Base-by-base conservation (phyloP, 2,329 filamentous ascomycete genomes). In the Albifimbria verrucaria region DNA sequence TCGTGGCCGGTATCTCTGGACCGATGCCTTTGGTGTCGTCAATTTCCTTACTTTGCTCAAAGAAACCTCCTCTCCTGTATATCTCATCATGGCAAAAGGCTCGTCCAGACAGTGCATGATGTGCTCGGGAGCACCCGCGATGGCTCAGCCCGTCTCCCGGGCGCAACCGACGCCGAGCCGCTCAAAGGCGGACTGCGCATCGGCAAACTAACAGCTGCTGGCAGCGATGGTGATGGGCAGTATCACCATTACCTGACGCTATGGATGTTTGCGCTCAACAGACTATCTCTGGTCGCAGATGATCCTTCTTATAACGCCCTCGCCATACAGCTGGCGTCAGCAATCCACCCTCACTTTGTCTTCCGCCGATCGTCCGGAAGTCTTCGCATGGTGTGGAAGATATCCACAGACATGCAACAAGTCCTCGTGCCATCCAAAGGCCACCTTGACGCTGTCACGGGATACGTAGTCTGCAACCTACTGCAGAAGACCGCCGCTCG, bases 231-330 rank as follows among this genome's bases (percentile, higher is more conserved):
- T 7, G 82, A 85, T 62, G 81, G 82, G 2, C 82, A 85, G 62
- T 85, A 85, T 55, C 80, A 83, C 57, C 82, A 85, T 59, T 85
- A 85, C 57, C 68, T 85, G 20, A 84, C 80, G 1, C 61, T 84
- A 5, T 86, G 82, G 82, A 83, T 85, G 80, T 84, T 83, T 61
- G 80, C 81, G 2, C 70, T 85, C 4, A 83, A 82, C 59, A 71
- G 82, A 2, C 68, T 83, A 41, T 71, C 77, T 0, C 55, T 77
- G 32, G 80, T 78, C 3, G 73, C 75, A 1, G 68, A 68, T 0
- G 73, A 82, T 21, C 58, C 63, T 10, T 59, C 55, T 7, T 84
- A 76, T 56, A 83, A 83, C 55, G 65, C 69, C 24, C 70, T 78
- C 49, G 82, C 80, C 0, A 69, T 82, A 3, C 68, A 77, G 52